Evolutionary conservation across 345 rosid genomes (phyloP), one percentile per base, ranked within the genome.

Genomic region (Xanthoceras sorbifolium): DNA sequence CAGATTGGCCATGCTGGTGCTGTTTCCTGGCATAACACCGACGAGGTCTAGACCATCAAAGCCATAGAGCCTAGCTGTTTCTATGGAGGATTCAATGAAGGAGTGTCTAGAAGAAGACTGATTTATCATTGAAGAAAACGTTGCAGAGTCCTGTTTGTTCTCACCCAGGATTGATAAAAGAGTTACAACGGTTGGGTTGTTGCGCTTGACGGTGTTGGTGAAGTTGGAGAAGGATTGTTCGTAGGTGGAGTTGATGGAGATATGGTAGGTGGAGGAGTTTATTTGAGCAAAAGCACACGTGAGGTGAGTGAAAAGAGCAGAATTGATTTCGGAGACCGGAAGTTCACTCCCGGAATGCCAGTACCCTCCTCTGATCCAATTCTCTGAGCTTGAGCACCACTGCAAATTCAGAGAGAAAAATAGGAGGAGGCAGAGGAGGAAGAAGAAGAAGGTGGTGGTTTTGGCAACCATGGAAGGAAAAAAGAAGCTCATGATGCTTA

Each of bases 271-370:
- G 22, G 79, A 34, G 15, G 76, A 38, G 65, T 81, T 79, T 15
- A 87, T 28, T 26, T 0, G 0, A 48, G 85, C 86, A 18, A 79
- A 87, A 69, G 74, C 79, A 54, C 78, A 81, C 1, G 76, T 22
- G 44, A 87, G 84, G 72, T 83, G 84, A 54, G 84, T 78, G 76
- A 86, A 86, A 42, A 84, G 66, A 20, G 86, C 73, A 50, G 89
- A 84, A 25, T 71, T 20, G 12, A 84, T 76, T 31, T 50, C 68
- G 0, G 84, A 67, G 32, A 77, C 1, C 5, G 84, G 79, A 52
- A 80, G 9, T 10, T 62, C 74, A 38, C 66, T 63, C 36, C 3
- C 7, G 50, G 80, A 10, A 26, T 57, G 3, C 84, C 84, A 86
- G 83, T 82, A 84, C 52, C 83, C 87, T 2, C 85, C 78, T 52